Conservation (phyloP, 2,329 filamentous ascomycete genomes). For the Colletotrichum abscissum region DNA sequence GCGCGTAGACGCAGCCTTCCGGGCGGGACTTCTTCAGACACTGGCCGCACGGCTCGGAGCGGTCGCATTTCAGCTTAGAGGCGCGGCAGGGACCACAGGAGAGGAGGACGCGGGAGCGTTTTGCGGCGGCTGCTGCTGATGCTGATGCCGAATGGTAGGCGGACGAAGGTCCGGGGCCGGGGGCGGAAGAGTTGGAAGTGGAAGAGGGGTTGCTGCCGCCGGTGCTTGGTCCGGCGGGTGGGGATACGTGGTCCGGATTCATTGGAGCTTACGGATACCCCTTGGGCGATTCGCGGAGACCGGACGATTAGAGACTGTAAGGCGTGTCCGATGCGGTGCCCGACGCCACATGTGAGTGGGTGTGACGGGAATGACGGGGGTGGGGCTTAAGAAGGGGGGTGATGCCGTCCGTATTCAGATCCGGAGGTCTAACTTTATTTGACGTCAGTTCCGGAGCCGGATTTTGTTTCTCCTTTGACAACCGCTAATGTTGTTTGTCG, state of each 20-base stretch:
- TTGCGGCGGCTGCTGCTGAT: slow-evolving; percentile 39
- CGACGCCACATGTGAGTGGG: neutral
- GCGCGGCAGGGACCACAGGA: slow-evolving; percentile 63
- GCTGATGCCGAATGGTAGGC: no score
- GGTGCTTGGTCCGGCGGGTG: neutral
- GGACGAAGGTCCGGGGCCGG: neutral
- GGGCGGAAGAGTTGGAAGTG: neutral
- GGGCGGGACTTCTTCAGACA: slow-evolving; percentile 61
- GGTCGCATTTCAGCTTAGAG: slow-evolving; percentile 69
- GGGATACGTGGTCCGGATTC: neutral
- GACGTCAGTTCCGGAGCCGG: neutral
- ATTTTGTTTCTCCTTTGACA: no score
- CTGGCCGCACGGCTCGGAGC: slow-evolving; percentile 61
- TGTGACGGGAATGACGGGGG: neutral
- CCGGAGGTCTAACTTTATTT: neutral
- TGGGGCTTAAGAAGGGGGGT: neutral
- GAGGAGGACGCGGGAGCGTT: slow-evolving; percentile 61
- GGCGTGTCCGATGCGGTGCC: no score
- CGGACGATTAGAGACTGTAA: neutral
- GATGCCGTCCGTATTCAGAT: neutral
- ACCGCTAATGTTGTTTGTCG: neutral
- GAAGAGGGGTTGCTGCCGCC: neutral
- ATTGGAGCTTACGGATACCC: neutral
- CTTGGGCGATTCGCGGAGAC: neutral
- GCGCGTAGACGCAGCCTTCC: slow-evolving; percentile 61